A percentile compares a stretch with the other conserved stretches of the same genome.
Conservation (phyloP, 768 basidiomycete genomes). For the Russula ochroleuca region DNA sequence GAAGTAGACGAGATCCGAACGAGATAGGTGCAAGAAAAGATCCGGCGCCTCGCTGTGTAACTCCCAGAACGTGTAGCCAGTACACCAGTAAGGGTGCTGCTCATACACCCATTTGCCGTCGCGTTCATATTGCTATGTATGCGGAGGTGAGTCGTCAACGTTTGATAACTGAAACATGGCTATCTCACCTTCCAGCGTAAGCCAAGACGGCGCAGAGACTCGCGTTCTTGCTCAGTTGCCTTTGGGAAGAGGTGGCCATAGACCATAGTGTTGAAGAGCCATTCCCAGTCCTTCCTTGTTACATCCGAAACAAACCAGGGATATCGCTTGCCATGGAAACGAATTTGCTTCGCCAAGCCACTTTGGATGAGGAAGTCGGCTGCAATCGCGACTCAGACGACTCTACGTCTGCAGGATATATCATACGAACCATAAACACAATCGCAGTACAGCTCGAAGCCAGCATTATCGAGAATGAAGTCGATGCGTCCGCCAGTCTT, state of each 20-base stretch:
- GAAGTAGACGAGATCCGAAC: conserved; percentile 87
- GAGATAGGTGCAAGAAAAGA: conserved; percentile 86
- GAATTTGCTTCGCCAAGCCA: conserved; percentile 76
- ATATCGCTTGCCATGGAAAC: conserved; percentile 94
- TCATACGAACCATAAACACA: conserved; percentile 67
- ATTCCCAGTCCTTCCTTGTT: conserved; percentile 91
- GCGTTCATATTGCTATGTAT: conserved; percentile 77
- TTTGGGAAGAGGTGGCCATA: conserved; percentile 91
- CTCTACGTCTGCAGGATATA: neutral
- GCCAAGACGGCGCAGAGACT: conserved; percentile 75
- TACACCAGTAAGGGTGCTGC: conserved; percentile 92
- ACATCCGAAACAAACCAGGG: conserved; percentile 95
- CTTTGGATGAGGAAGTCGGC: conserved; percentile 94
- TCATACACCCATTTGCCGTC: conserved; percentile 94
- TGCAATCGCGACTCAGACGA: conserved; percentile 30
- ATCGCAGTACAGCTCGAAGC: conserved; percentile 84
- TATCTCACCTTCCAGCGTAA: conserved; percentile 77
- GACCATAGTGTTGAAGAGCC: conserved; percentile 84
- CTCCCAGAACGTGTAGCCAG: conserved; percentile 95
- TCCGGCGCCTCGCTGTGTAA: conserved; percentile 79
- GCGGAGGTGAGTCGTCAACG: conserved; percentile 8
- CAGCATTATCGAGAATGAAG: conserved; percentile 85
- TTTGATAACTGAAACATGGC: neutral
- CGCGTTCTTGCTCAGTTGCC: conserved; percentile 71
- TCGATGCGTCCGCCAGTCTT: conserved; percentile 38